Evolutionary conservation across 2,329 filamentous ascomycete species (phyloP).

Genomic region (Cyphellophora attinorum): DNA sequence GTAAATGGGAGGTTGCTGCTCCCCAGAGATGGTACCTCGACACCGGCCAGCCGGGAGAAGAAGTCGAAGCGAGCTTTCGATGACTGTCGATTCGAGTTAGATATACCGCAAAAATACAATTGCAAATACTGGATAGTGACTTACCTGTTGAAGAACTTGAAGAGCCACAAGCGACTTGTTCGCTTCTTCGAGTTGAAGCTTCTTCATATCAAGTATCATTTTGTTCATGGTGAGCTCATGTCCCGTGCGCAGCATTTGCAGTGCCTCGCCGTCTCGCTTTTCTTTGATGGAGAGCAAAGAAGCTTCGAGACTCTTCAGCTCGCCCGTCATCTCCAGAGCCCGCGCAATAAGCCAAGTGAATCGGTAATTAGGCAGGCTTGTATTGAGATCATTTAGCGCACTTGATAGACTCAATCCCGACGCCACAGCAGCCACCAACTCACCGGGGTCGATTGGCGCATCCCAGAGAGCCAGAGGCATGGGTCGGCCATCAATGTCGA

Average conservation of each 20-base stretch:
- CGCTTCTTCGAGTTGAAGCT: conserved; percentile 11
- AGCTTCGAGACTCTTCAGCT: conserved; percentile 16
- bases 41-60: too few relatives aligned
- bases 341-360: conserved; percentile 19
- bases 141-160: too few relatives aligned
- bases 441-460: conserved; percentile 21
- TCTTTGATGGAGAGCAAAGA: conserved; percentile 15
- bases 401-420: conserved; percentile 8
- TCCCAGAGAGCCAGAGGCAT: conserved; percentile 18
- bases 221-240: conserved; percentile 12
- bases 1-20: too few relatives aligned
- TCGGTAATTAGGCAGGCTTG: conserved; percentile 22
- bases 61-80: too few relatives aligned
- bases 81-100: too few relatives aligned
- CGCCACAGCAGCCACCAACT: conserved; percentile 17
- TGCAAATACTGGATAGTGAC: too few relatives aligned
- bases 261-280: conserved; percentile 19
- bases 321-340: conserved; percentile 20
- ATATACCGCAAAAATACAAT: too few relatives aligned
- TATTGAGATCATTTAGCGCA: conserved; percentile 10
- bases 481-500: conserved; percentile 23
- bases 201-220: conserved; percentile 14
- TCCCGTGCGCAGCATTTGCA: conserved; percentile 9
- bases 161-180: too few relatives aligned
- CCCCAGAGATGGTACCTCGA: too few relatives aligned